phyloP scores from a whole-genome alignment of 2,329 filamentous ascomycete genomes.

The Coniochaeta ligniaria region DNA sequence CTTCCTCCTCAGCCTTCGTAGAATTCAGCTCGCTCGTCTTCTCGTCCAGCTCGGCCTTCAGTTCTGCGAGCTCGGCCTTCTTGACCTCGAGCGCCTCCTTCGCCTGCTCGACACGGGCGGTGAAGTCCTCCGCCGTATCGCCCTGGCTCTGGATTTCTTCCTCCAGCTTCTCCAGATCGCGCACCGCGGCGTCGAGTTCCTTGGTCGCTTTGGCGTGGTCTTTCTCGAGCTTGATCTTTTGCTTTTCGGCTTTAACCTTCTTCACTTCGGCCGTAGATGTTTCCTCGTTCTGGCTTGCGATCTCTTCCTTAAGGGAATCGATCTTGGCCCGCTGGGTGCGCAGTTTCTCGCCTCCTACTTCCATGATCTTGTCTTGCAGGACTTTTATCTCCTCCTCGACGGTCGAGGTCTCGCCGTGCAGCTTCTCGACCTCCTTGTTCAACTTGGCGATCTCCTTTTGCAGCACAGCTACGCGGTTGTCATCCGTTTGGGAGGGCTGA shows the following conservation, averaged over 20 bases:
- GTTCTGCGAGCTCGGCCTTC: slow-evolving; percentile 68
- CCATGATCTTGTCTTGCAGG: slow-evolving; percentile 96
- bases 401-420: slow-evolving; percentile 78
- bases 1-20: slow-evolving; percentile 83
- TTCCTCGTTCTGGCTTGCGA: slow-evolving; percentile 71
- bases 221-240: slow-evolving; percentile 79
- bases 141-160: slow-evolving; percentile 72
- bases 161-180: slow-evolving; percentile 72
- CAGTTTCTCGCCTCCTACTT: slow-evolving; percentile 89
- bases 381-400: slow-evolving; percentile 89
- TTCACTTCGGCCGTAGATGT: slow-evolving; percentile 81
- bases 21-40: slow-evolving; percentile 83
- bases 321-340: slow-evolving; percentile 87
- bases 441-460: slow-evolving; percentile 72
- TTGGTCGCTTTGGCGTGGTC: slow-evolving; percentile 69
- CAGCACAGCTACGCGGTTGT: slow-evolving; percentile 62
- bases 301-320: slow-evolving; percentile 80
- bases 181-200: slow-evolving; percentile 65
- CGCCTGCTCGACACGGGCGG: slow-evolving; percentile 70
- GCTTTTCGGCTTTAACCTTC: slow-evolving; percentile 90
- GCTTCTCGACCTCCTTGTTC: slow-evolving; percentile 69
- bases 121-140: slow-evolving; percentile 65
- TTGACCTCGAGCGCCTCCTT: slow-evolving; percentile 70
- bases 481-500: slow-evolving; percentile 73
- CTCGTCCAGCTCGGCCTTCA: slow-evolving; percentile 83